phyloP scores from a whole-genome alignment of 2,329 filamentous ascomycete species.

The Neophaeococcomyces aloes region DNA sequence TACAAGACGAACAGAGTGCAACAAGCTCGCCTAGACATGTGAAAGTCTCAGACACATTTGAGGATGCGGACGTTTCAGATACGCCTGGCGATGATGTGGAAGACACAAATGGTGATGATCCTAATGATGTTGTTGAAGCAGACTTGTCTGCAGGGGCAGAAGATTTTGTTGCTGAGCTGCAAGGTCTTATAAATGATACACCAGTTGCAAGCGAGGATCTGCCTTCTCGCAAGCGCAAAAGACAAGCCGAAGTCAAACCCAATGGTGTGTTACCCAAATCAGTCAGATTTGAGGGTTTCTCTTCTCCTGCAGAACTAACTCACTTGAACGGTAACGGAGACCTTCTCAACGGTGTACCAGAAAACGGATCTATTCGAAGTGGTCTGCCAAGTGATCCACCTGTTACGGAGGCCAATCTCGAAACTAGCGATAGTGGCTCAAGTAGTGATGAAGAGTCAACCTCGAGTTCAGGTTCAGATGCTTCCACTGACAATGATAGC shows the following conservation, averaged over 20 bases:
- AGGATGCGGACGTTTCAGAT: background rate
- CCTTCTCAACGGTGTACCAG: too few relatives aligned
- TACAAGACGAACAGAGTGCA: too few relatives aligned
- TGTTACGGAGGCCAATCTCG: background rate
- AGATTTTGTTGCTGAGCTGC: background rate
- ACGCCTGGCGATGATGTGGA: background rate
- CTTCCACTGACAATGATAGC: slow-evolving; percentile 21
- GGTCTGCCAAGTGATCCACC: too few relatives aligned
- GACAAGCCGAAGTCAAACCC: background rate
- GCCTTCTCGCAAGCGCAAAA: slow-evolving; percentile 16
- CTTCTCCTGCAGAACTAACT: too few relatives aligned
- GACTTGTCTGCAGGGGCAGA: background rate
- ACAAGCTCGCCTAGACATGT: too few relatives aligned
- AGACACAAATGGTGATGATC: slow-evolving; percentile 1
- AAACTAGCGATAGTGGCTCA: slow-evolving; percentile 12
- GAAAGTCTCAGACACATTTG: background rate
- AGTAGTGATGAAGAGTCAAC: slow-evolving; percentile 11
- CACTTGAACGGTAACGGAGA: too few relatives aligned
- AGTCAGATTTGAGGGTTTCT: slow-evolving; percentile 1
- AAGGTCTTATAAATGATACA: background rate
- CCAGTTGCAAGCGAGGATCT: slow-evolving; percentile 5
- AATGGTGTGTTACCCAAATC: too few relatives aligned
- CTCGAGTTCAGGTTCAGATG: slow-evolving; percentile 22
- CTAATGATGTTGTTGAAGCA: slow-evolving; percentile 12
- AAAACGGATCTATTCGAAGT: too few relatives aligned